Conservation (phyloP, 805 yeast species). For the Metschnikowia baotianmanensis region DNA sequence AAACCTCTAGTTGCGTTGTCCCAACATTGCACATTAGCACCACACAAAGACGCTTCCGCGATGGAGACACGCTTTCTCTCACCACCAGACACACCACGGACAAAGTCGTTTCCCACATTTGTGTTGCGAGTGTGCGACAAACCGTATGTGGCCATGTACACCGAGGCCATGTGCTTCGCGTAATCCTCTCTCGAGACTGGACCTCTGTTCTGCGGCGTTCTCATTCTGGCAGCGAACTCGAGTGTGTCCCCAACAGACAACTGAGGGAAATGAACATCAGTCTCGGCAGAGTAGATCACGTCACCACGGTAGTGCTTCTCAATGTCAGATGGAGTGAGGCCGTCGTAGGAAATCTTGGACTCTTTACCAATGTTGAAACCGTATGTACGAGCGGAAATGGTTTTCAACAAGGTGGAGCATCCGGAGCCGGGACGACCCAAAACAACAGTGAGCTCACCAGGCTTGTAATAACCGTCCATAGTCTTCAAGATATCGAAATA, state of each 20-base stretch:
- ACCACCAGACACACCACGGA: conserved; percentile 72
- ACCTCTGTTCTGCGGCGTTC: conserved; percentile 61
- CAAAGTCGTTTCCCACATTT: conserved; percentile 61
- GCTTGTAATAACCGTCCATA: conserved; percentile 60
- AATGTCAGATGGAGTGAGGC: conserved; percentile 52
- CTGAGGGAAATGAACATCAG: conserved; percentile 67
- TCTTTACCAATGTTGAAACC: conserved; percentile 52
- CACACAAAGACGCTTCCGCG: conserved; percentile 58
- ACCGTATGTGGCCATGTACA: conserved; percentile 48
- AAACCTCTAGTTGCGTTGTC: conserved; percentile 72
- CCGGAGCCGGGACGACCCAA: conserved; percentile 85
- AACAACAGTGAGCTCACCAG: conserved; percentile 69
- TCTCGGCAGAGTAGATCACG: conserved; percentile 66
- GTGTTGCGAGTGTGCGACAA: conserved; percentile 54
- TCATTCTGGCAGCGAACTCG: conserved; percentile 57
- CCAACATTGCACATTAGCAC: conserved; percentile 53
- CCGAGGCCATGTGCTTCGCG: conserved; percentile 43
- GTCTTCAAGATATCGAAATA: conserved; percentile 56
- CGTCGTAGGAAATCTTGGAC: conserved; percentile 51
- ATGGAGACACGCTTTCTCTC: conserved; percentile 70
- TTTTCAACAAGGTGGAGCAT: conserved; percentile 64
- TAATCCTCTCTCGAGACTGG: conserved; percentile 57
- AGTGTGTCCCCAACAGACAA: conserved; percentile 66
- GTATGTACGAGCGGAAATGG: conserved; percentile 61
- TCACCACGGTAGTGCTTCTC: conserved; percentile 59